These are phyloP conservation scores for Globisporangium takayamanum DNA, from an alignment of 352 stramenopile genomes.

Conservation along the genomic window DNA sequence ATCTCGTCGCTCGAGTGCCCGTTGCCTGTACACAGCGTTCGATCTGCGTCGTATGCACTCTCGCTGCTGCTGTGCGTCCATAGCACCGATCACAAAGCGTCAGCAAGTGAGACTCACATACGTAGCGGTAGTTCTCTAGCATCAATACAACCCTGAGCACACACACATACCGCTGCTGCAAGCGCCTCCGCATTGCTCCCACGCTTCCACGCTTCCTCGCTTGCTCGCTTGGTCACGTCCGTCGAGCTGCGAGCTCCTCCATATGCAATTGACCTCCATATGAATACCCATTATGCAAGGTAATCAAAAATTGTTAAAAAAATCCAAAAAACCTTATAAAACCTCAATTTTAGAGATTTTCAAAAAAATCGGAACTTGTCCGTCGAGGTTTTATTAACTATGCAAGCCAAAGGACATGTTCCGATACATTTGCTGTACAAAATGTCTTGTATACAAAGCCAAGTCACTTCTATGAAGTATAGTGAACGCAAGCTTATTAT, in stretches of 20 bases:
- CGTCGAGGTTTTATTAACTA: too few species aligned
- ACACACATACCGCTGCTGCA: constrained; percentile 4
- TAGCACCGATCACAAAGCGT: not conserved
- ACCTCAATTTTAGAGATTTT: too few species aligned
- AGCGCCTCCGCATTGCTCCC: constrained; percentile 3
- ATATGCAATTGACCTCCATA: too few species aligned
- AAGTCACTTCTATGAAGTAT: too few species aligned
- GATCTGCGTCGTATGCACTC: not conserved
- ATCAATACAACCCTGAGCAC: not conserved
- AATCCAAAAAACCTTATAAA: too few species aligned
- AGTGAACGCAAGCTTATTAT: too few species aligned
- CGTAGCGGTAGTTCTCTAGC: not conserved
- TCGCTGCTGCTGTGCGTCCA: not conserved
- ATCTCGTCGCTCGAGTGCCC: not conserved
- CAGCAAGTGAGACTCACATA: not conserved
- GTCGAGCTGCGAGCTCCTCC: not conserved
- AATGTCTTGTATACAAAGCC: too few species aligned
- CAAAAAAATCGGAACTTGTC: too few species aligned
- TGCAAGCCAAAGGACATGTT: too few species aligned
- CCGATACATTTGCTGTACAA: too few species aligned
- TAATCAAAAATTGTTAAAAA: too few species aligned
- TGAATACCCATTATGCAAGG: too few species aligned
- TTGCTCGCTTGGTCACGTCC: not conserved
- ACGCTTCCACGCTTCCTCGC: not conserved
- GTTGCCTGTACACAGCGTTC: not conserved